Evolutionary conservation across 106 monocot genomes (phyloP).

Genomic region (Hemerocallis citrina): DNA sequence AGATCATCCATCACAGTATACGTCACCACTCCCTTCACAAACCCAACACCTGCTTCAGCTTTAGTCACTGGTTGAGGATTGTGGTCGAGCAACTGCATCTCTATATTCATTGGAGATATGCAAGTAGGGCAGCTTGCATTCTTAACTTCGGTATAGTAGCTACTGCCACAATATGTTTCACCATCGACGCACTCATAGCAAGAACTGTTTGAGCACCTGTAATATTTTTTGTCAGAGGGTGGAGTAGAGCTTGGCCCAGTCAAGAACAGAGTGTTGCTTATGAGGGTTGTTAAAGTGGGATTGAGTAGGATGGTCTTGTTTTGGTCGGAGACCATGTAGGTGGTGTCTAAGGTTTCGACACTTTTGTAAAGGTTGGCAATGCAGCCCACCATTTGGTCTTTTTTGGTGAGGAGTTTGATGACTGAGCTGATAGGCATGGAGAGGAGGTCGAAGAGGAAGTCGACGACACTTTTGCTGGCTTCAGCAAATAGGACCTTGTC

Average conservation of each 20-base stretch:
- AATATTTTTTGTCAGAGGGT: too few species aligned
- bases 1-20: too few species aligned
- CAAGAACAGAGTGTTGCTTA: not conserved
- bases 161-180: too few species aligned
- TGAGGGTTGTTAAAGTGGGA: not conserved
- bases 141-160: too few species aligned
- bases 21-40: too few species aligned
- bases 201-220: too few species aligned
- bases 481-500: not conserved
- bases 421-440: not conserved
- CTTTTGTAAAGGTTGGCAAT: not conserved
- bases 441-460: not conserved
- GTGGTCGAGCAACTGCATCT: too few species aligned
- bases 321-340: not conserved
- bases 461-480: not conserved
- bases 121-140: too few species aligned
- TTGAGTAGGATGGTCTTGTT: not conserved
- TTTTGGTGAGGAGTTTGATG: not conserved
- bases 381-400: not conserved
- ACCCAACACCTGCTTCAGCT: too few species aligned
- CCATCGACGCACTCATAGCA: too few species aligned
- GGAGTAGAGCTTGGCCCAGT: not conserved
- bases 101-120: too few species aligned
- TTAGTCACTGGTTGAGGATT: too few species aligned
- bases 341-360: not conserved